phyloP scores from a whole-genome alignment of 345 rosid species.

The Rhodamnia argentea region DNA sequence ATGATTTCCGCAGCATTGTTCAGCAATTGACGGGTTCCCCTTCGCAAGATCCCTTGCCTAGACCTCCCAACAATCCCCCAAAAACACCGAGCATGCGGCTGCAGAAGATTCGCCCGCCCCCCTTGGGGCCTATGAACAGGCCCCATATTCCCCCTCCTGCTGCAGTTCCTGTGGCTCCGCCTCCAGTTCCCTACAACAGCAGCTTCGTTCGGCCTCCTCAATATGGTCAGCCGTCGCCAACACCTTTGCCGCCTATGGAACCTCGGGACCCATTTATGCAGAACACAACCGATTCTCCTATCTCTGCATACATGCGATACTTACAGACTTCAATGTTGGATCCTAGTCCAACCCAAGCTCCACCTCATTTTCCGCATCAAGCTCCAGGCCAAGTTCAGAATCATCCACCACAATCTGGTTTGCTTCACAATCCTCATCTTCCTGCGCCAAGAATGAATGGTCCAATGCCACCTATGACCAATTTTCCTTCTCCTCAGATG shows the following conservation, averaged over 20 bases:
- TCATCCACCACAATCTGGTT: constrained; percentile 27
- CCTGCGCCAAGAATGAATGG: constrained; percentile 56
- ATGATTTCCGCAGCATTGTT: constrained; percentile 74
- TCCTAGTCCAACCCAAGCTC: constrained; percentile 34
- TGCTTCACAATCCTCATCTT: constrained; percentile 36
- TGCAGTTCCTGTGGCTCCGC: constrained; percentile 19
- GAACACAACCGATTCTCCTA: constrained; percentile 64
- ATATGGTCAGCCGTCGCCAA: constrained; percentile 29
- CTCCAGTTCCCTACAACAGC: constrained; percentile 14
- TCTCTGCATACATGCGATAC: constrained; percentile 80
- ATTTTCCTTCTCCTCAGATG: constrained; percentile 47
- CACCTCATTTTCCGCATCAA: constrained; percentile 14
- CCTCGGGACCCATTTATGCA: constrained; percentile 24
- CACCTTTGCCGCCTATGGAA: constrained; percentile 8
- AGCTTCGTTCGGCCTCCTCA: constrained; percentile 20
- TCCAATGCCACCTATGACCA: constrained; percentile 37
- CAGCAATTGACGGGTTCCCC: constrained; percentile 92
- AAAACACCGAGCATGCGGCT: constrained; percentile 70
- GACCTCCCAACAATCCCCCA: constrained; percentile 62
- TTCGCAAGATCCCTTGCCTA: constrained; percentile 62
- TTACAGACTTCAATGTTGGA: constrained; percentile 52
- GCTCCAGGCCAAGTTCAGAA: constrained; percentile 24
- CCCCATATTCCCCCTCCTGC: constrained; percentile 34
- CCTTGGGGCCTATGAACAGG: constrained; percentile 52
- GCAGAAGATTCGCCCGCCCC: constrained; percentile 85